Evolutionary conservation across 2,329 filamentous ascomycete species (phyloP).

Genomic region (Cordyceps farinosa): DNA sequence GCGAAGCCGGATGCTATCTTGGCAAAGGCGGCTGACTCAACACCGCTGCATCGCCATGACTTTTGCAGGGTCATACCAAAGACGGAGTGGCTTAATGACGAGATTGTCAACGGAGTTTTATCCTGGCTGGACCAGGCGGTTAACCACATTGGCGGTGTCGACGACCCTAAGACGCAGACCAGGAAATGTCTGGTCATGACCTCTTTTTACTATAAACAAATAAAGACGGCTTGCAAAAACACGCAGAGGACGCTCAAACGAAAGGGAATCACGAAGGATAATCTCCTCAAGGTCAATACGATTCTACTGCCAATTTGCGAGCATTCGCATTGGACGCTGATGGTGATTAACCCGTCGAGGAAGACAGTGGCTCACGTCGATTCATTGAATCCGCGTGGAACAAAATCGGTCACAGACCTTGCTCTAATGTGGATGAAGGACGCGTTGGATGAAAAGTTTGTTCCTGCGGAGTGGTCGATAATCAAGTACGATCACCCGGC

Average conservation of each 20-base stretch:
- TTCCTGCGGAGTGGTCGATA: slow-evolving; percentile 57
- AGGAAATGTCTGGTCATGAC: slow-evolving; percentile 62
- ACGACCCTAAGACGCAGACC: slow-evolving; percentile 41
- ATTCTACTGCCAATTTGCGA: slow-evolving; percentile 68
- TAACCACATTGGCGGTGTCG: slow-evolving; percentile 54
- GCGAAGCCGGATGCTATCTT: slow-evolving; percentile 33
- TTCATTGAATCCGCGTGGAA: slow-evolving; percentile 50
- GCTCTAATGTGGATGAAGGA: slow-evolving; percentile 54
- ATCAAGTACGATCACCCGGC: slow-evolving; percentile 46
- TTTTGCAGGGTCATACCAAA: slow-evolving; percentile 58
- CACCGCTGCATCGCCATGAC: slow-evolving; percentile 52
- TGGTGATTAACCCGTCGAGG: slow-evolving; percentile 60
- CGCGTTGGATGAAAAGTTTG: slow-evolving; percentile 52
- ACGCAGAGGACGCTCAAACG: slow-evolving; percentile 56
- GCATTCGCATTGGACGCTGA: slow-evolving; percentile 65
- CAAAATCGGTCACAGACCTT: slow-evolving; percentile 37
- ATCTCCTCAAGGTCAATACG: slow-evolving; percentile 62
- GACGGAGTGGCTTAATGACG: slow-evolving; percentile 70
- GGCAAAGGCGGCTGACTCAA: slow-evolving; percentile 46
- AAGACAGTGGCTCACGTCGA: slow-evolving; percentile 66
- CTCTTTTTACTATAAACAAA: slow-evolving; percentile 61
- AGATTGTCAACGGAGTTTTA: slow-evolving; percentile 67
- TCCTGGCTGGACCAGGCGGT: slow-evolving; percentile 56
- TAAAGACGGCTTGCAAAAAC: slow-evolving; percentile 45
- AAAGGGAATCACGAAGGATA: slow-evolving; percentile 53